Conservation (phyloP, 2,329 filamentous ascomycete species). For the Ophiostoma himal-ulmi region DNA sequence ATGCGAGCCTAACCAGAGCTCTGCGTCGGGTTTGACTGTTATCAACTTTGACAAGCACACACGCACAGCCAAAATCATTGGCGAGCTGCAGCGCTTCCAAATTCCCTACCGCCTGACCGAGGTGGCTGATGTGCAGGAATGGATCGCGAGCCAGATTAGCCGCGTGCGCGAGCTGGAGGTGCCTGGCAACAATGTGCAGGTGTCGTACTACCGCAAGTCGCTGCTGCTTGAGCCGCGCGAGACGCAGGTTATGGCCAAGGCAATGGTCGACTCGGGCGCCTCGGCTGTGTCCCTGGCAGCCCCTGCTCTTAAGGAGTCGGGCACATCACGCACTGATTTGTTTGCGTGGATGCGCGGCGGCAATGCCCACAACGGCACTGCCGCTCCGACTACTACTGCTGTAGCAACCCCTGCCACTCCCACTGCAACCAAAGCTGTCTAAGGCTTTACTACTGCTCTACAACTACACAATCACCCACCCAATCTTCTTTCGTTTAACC, state of each 20-base stretch:
- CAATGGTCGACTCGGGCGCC: constrained; percentile 30
- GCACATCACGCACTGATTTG: constrained; percentile 22
- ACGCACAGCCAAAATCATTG: constrained; percentile 90
- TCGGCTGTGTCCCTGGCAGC: constrained; percentile 13
- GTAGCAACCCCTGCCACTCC: background rate
- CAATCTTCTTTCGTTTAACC: constrained; percentile 14
- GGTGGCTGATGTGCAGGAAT: constrained; percentile 84
- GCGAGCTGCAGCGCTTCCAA: constrained; percentile 92
- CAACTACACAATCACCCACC: constrained; percentile 7
- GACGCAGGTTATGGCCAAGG: constrained; percentile 30
- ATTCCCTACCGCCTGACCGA: constrained; percentile 81
- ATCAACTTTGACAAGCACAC: constrained; percentile 98
- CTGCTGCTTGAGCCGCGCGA: constrained; percentile 75
- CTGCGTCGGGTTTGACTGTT: constrained; percentile 65
- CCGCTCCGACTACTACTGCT: background rate
- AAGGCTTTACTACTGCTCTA: background rate
- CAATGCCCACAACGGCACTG: constrained; percentile 10
- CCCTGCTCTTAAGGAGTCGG: constrained; percentile 18
- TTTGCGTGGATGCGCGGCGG: constrained; percentile 27
- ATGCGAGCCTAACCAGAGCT: constrained; percentile 35
- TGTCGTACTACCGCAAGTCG: constrained; percentile 71
- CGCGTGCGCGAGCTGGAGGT: constrained; percentile 60
- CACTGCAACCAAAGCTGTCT: background rate
- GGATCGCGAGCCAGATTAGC: constrained; percentile 76
- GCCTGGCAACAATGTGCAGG: constrained; percentile 50